These are phyloP conservation scores for Cucurbita moschata DNA, from an alignment of 306 rosid species.

Conservation along the genomic window DNA sequence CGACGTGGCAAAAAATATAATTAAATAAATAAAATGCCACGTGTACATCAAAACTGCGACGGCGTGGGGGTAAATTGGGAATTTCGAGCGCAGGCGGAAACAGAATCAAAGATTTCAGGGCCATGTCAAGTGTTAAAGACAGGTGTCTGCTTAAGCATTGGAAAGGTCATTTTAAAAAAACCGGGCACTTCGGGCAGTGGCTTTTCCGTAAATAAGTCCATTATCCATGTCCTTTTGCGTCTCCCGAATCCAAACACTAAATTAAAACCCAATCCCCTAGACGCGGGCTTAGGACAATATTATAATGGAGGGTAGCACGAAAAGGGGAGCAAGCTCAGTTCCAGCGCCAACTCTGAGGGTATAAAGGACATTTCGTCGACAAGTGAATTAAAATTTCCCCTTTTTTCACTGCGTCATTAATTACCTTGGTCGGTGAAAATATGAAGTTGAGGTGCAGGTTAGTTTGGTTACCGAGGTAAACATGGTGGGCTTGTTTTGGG, in stretches of 20 bases:
- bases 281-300: not conserved
- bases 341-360: not conserved
- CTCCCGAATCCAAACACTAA: too few species aligned
- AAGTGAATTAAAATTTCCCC: constrained; percentile 18
- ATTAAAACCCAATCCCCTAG: not conserved
- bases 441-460: constrained; percentile 17
- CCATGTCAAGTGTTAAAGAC: constrained; percentile 16
- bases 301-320: not conserved
- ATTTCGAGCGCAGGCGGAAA: constrained; percentile 14
- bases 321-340: not conserved
- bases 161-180: constrained; percentile 13
- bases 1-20: too few species aligned
- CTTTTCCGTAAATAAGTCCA: not conserved
- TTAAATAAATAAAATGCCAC: too few species aligned
- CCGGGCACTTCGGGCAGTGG: constrained; percentile 22
- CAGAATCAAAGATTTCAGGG: constrained; percentile 67
- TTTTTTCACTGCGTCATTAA: constrained; percentile 15
- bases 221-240: not conserved
- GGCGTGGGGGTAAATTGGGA: not conserved
- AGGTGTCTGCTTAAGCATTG: constrained; percentile 32
- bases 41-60: too few species aligned
- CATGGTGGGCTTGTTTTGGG: constrained; percentile 86
- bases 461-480: constrained; percentile 56
- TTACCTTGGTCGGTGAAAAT: constrained; percentile 28
- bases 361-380: not conserved